These are phyloP conservation scores for Penicillium simplicissimum DNA, from an alignment of 495 filamentous ascomycete species.

Conservation along the genomic window DNA sequence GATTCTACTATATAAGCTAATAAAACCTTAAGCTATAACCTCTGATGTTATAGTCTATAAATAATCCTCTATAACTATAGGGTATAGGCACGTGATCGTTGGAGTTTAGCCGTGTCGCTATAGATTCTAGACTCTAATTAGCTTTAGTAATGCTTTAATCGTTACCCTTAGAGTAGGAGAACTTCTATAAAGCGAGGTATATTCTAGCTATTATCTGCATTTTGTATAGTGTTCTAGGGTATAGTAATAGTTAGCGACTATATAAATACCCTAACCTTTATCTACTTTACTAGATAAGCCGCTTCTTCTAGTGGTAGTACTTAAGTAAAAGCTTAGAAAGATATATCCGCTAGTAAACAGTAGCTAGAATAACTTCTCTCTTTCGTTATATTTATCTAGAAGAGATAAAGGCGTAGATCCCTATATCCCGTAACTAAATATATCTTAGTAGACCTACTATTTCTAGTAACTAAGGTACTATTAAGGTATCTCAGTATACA, in stretches of 20 bases:
- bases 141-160: not conserved
- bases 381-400: not conserved
- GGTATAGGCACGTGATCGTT: not conserved
- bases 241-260: too few relatives aligned
- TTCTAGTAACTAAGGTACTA: not conserved
- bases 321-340: not conserved
- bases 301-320: not conserved
- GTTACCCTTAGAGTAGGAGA: not conserved
- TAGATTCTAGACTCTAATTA: not conserved
- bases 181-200: not conserved
- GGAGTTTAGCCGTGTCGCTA: not conserved
- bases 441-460: not conserved
- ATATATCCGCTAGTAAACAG: not conserved
- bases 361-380: not conserved
- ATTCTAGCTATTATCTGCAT: not conserved
- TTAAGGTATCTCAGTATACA: not conserved
- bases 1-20: not conserved
- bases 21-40: not conserved
- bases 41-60: not conserved
- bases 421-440: not conserved
- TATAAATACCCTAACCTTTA: too few relatives aligned
- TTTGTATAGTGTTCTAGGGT: not conserved
- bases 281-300: not conserved
- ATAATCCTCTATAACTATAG: not conserved
- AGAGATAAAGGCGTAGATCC: not conserved